These are phyloP conservation scores for Alopecurus myosuroides DNA, from an alignment of 176 grass and related monocot species.

Conservation along the genomic window DNA sequence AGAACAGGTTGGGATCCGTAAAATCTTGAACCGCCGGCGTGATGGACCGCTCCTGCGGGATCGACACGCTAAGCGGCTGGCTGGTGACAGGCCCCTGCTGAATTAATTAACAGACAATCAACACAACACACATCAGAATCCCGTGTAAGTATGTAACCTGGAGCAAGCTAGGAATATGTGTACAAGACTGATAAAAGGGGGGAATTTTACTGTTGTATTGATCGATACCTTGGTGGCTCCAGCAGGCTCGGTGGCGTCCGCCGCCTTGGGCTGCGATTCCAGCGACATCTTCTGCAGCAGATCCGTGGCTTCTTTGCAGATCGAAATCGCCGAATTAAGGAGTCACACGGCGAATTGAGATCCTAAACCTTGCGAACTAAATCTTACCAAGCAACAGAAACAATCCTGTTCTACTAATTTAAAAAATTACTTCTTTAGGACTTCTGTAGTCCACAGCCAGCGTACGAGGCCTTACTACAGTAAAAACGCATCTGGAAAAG, in stretches of 20 bases:
- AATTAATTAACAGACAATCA: background rate
- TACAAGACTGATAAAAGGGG: background rate
- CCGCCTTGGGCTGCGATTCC: slow-evolving; percentile 49
- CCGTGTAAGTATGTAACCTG: background rate
- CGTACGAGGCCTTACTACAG: slow-evolving; percentile 5
- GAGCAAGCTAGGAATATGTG: slow-evolving; percentile 12
- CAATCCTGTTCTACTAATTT: background rate
- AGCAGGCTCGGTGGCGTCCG: slow-evolving; percentile 25
- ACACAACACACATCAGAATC: background rate
- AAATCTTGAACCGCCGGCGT: slow-evolving; percentile 83
- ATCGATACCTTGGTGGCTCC: slow-evolving; percentile 38
- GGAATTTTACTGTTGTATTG: slow-evolving; percentile 7
- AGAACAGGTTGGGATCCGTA: slow-evolving; percentile 70
- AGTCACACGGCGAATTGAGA: background rate
- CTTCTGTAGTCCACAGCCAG: background rate
- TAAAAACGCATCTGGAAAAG: slow-evolving; percentile 24
- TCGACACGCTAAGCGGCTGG: slow-evolving; percentile 49
- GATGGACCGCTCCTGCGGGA: slow-evolving; percentile 59
- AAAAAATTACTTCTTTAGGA: background rate
- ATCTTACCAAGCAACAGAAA: background rate
- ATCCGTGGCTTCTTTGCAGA: slow-evolving; percentile 54
- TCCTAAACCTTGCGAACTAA: background rate
- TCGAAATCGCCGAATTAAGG: slow-evolving; percentile 47
- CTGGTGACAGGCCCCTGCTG: slow-evolving; percentile 38
- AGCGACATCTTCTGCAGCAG: slow-evolving; percentile 80